A percentile compares a stretch with the other conserved stretches of the same genome.
phyloP scores from a whole-genome alignment of 371 early-diverging fungal genomes.

The Syncephalastrum sp. region DNA sequence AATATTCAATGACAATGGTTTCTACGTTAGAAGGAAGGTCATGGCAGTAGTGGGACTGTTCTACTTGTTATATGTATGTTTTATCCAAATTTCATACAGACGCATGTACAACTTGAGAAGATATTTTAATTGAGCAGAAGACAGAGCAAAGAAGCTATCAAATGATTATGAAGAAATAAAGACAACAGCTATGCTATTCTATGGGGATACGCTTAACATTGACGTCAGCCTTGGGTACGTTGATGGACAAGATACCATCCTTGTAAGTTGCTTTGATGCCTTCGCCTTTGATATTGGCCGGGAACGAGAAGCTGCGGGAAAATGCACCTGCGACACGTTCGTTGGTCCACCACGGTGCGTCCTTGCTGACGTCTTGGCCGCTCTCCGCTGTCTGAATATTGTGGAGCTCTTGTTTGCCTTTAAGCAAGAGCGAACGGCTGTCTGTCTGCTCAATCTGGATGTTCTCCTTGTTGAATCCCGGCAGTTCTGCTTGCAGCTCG shows the following conservation, averaged over 20 bases:
- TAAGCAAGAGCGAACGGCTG: constrained; percentile 24
- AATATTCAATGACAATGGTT: no score
- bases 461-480: constrained; percentile 36
- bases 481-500: constrained; percentile 37
- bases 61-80: no score
- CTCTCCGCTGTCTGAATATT: constrained; percentile 5
- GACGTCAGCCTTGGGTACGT: constrained; percentile 26
- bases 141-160: no score
- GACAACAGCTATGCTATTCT: no score
- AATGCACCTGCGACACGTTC: constrained; percentile 40
- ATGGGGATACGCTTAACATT: no score
- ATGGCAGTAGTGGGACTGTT: no score
- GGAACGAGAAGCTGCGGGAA: constrained; percentile 33
- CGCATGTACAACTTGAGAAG: no score
- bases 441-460: constrained; percentile 35
- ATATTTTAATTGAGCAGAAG: no score
- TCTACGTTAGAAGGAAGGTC: no score
- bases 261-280: constrained; percentile 39
- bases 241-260: constrained; percentile 34
- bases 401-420: constrained; percentile 17
- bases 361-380: constrained; percentile 1
- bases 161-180: no score
- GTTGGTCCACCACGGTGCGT: constrained; percentile 30
- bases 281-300: constrained; percentile 22
- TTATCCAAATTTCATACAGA: no score